phyloP scores from a whole-genome alignment of 768 basidiomycete genomes.

The Lentinus tigrinus region DNA sequence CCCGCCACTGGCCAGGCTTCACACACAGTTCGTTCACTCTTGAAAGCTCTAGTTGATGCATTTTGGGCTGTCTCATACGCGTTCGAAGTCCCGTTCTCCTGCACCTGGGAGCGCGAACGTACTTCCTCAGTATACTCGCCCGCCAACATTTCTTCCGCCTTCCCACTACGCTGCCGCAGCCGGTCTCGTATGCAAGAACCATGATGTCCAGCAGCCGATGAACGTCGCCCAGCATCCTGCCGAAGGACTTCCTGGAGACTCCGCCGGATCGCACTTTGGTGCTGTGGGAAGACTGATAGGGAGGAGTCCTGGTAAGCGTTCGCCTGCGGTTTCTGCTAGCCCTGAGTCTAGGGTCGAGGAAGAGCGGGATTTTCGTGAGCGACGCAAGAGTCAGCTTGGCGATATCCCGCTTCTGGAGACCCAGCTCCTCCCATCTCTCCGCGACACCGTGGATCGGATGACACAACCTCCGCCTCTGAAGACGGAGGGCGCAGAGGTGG shows the following conservation, averaged over 20 bases:
- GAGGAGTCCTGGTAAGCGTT: slow-evolving; percentile 11
- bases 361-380: slow-evolving; percentile 11
- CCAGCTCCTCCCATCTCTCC: slow-evolving; percentile 65
- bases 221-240: slow-evolving; percentile 10
- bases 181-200: slow-evolving; percentile 13
- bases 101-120: slow-evolving; percentile 3
- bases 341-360: background rate
- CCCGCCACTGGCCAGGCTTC: too few relatives aligned
- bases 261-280: background rate
- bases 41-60: slow-evolving; percentile 2
- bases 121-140: slow-evolving; percentile 12
- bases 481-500: background rate
- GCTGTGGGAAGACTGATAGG: background rate
- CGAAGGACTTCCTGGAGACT: background rate
- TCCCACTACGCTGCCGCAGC: slow-evolving; percentile 39
- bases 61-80: slow-evolving; percentile 17
- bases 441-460: slow-evolving; percentile 75
- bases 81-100: slow-evolving; percentile 21
- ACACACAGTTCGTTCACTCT: background rate
- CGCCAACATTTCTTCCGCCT: slow-evolving; percentile 32
- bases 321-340: background rate
- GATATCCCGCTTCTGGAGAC: slow-evolving; percentile 62
- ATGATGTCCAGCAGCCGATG: background rate
- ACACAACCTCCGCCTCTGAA: slow-evolving; percentile 35
- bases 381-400: slow-evolving; percentile 42